Conservation (phyloP, 2,329 filamentous ascomycete species). For the Bimuria novae-zelandiae region DNA sequence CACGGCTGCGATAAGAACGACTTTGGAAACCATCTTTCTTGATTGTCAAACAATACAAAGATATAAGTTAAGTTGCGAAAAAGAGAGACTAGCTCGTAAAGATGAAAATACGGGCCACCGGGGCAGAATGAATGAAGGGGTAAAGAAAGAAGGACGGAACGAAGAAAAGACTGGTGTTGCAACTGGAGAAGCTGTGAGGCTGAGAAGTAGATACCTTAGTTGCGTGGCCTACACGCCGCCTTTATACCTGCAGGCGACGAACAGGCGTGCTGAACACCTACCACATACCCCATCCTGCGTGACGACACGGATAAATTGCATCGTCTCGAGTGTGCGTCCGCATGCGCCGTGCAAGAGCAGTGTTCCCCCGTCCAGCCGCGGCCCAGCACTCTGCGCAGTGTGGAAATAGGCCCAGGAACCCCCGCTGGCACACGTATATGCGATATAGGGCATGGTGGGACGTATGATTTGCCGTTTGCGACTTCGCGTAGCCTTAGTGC, state of each 20-base stretch:
- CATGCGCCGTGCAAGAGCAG: slow-evolving; percentile 12
- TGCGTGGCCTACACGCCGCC: slow-evolving; percentile 13
- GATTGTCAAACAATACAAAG: too few relatives aligned
- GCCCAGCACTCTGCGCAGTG: slow-evolving; percentile 15
- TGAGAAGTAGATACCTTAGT: slow-evolving; percentile 33
- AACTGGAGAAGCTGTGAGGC: slow-evolving; percentile 26
- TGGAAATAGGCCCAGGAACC: slow-evolving; percentile 29
- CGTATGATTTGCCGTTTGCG: slow-evolving; percentile 42
- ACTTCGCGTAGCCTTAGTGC: slow-evolving; percentile 36
- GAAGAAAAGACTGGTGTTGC: slow-evolving; percentile 28
- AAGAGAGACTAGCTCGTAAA: slow-evolving; percentile 45
- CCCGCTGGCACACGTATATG: slow-evolving; percentile 36
- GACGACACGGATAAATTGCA: slow-evolving; percentile 28
- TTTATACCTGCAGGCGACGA: slow-evolving; percentile 35
- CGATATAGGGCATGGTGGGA: slow-evolving; percentile 34
- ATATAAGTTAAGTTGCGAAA: slow-evolving; percentile 19
- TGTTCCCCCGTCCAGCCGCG: slow-evolving; percentile 14
- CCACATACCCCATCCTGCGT: slow-evolving; percentile 14
- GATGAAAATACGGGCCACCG: slow-evolving; percentile 36
- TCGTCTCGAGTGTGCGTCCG: slow-evolving; percentile 34
- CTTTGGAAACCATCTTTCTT: slow-evolving; percentile 42
- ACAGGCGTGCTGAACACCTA: neutral
- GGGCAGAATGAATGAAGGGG: slow-evolving; percentile 34
- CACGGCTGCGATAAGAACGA: slow-evolving; percentile 33
- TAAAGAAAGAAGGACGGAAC: slow-evolving; percentile 23